These are phyloP conservation scores for Diaporthe caulivora DNA, from an alignment of 2,329 filamentous ascomycete genomes.

Conservation along the genomic window DNA sequence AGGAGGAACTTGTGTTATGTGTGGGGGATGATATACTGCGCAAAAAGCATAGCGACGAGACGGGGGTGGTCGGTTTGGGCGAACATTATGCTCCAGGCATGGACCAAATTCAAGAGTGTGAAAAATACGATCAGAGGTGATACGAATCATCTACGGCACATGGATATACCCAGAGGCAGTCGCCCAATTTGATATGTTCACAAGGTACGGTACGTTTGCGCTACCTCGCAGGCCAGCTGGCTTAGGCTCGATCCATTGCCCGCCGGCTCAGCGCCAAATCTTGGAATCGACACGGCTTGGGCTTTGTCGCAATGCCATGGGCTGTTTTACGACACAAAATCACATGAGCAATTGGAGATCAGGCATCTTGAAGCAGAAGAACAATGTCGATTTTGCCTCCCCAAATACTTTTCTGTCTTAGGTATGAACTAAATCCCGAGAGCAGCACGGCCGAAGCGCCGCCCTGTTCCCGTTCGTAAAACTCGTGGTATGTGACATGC, in stretches of 20 bases:
- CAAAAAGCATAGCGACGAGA: not conserved
- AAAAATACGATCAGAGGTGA: not conserved
- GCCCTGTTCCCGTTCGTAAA: constrained; percentile 12
- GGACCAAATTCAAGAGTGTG: not conserved
- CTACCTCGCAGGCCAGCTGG: too few relatives aligned
- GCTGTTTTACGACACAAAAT: not conserved
- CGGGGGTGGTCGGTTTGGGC: not conserved
- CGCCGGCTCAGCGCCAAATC: not conserved
- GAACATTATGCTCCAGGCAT: not conserved
- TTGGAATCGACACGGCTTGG: not conserved
- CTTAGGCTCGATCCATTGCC: not conserved
- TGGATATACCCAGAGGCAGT: constrained; percentile 29
- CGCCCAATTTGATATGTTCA: constrained; percentile 15
- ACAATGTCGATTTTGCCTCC: constrained; percentile 23
- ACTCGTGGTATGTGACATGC: constrained; percentile 33
- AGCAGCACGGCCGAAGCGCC: not conserved
- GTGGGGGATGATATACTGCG: not conserved
- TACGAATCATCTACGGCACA: not conserved
- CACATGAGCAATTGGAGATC: not conserved
- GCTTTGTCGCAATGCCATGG: not conserved
- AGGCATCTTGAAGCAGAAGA: not conserved
- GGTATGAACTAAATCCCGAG: constrained; percentile 20
- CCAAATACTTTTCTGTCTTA: not conserved
- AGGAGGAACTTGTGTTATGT: not conserved
- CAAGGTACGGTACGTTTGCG: not conserved